Percentiles rank a stretch among this genome's conserved stretches.
Conservation (phyloP, 208 protist species). For the Histomonas meleagridis region DNA sequence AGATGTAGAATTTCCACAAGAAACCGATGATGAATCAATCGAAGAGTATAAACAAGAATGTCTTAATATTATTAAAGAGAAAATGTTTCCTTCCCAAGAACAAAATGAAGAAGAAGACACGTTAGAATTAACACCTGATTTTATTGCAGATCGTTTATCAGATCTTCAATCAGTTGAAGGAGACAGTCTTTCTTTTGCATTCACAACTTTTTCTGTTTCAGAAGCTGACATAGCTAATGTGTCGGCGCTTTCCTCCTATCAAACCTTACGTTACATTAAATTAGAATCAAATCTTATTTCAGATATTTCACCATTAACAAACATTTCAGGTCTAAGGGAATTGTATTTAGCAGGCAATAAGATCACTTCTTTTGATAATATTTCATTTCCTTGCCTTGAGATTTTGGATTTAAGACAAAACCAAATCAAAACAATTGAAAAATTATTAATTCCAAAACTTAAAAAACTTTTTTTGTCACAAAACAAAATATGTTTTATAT, state of each 20-base stretch:
- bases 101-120: neutral
- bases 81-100: neutral
- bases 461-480: slow-evolving; percentile 26
- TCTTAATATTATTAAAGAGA: neutral
- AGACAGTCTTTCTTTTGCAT: neutral
- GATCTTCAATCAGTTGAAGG: neutral
- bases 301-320: neutral
- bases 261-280: neutral
- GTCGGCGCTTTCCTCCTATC: neutral
- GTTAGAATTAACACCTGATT: neutral
- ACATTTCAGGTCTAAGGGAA: neutral
- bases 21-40: neutral
- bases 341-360: neutral
- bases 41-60: neutral
- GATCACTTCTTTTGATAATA: neutral
- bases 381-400: neutral
- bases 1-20: neutral
- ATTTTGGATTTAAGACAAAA: neutral
- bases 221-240: neutral
- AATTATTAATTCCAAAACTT: neutral
- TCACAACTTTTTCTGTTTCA: neutral
- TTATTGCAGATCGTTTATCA: neutral
- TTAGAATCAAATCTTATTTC: neutral
- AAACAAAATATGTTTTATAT: neutral
- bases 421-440: neutral